Evolutionary conservation across 2,329 filamentous ascomycete genomes (phyloP), one percentile per base, ranked within the genome.

Genomic region (Talaromyces sp.): DNA sequence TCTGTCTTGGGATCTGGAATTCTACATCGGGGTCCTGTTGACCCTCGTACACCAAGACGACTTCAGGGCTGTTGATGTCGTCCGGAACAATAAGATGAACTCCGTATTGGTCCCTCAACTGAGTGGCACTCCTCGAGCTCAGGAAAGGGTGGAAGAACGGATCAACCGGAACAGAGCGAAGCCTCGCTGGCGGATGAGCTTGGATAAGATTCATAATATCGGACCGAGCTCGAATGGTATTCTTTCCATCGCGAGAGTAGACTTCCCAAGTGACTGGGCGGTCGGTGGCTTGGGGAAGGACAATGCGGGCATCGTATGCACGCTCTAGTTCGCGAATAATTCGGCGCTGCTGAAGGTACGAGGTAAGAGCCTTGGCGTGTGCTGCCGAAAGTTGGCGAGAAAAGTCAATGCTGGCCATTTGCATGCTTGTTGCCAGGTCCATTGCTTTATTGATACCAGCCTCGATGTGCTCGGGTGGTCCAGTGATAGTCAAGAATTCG

Each of bases 381-480:
- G 83, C 80, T 58, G 90, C 85, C 11, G 90, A 85, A 74, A 96
- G 90, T 73, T 92, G 88, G 56, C 88, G 86, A 32, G 88, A 86
- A 66, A 96, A 85, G 70, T 97, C 92, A 64, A 96, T 86, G 71
- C 87, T 90, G 43, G 88, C 86, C 80, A 88, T 89, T 69, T 91
- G 88, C 87, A 97, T 93, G 72, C 86, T 88, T 69, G 90, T 89
- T 54, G 93, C 92, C 59, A 97, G 82, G 66, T 96, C 90, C 82
- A 95, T 91, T 54, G 92, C 90, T 73, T 87, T 89, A 71, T 96
- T 89, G 53, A 92, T 80, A 69, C 89, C 94, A 64, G 81, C 81
- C 63, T 89, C 82, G 59, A 97, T 85, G 67, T 85, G 85, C 64
- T 89, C 85, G 8, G 86, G 77, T 19, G 89, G 91, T 3, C 94